Conservation (phyloP, 2,329 filamentous ascomycete genomes). For the Davidsoniella eucalypti region DNA sequence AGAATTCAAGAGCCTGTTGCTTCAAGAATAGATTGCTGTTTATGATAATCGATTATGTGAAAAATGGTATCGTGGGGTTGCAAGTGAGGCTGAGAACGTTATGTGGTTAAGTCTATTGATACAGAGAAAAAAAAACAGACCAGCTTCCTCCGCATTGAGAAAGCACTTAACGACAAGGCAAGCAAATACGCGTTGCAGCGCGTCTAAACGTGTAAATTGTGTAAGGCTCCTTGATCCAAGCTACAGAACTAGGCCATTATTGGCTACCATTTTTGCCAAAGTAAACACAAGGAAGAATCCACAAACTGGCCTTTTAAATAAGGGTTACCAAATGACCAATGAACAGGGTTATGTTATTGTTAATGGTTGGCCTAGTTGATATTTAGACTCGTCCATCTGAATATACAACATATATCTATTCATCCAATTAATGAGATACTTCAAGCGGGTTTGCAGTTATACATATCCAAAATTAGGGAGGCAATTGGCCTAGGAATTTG, state of each 20-base stretch:
- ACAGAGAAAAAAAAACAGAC: background rate
- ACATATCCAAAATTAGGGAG: too few relatives aligned
- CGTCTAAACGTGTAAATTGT: constrained; percentile 8
- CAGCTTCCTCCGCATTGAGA: background rate
- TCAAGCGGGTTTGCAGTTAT: too few relatives aligned
- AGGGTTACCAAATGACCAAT: too few relatives aligned
- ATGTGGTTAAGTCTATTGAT: background rate
- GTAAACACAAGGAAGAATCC: background rate
- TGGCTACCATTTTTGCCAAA: background rate
- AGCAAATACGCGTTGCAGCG: constrained; percentile 7
- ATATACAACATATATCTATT: too few relatives aligned
- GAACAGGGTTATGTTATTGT: too few relatives aligned
- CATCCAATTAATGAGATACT: too few relatives aligned
- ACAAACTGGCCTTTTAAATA: too few relatives aligned
- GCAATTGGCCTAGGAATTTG: too few relatives aligned
- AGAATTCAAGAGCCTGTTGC: too few relatives aligned
- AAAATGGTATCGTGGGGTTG: background rate
- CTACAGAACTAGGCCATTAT: background rate
- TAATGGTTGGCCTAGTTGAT: too few relatives aligned
- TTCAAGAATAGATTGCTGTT: too few relatives aligned
- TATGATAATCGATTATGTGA: background rate
- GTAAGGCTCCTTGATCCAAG: background rate
- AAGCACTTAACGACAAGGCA: constrained; percentile 7
- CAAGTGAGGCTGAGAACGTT: constrained; percentile 4
- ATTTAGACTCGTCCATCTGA: too few relatives aligned